Percentiles rank a stretch among this genome's conserved stretches.
Evolutionary conservation across 768 basidiomycete genomes (phyloP).

Genomic region (Hebeloma cylindrosporum): DNA sequence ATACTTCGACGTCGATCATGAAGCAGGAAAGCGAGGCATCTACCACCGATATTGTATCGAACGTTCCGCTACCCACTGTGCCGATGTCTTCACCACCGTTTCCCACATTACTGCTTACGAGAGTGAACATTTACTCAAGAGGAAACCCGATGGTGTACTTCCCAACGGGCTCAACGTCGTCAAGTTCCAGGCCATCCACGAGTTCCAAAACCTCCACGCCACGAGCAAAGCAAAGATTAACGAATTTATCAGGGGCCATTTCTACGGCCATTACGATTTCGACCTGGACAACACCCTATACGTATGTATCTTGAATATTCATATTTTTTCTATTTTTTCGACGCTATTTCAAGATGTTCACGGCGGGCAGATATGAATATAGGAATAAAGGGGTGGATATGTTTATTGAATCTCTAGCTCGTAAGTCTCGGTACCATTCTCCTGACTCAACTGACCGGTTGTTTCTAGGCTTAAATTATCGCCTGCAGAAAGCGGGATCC

Average conservation of each 20-base stretch:
- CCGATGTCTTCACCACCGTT: conserved; percentile 97
- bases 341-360: conserved; percentile 78
- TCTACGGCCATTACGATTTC: conserved; percentile 97
- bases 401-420: conserved; percentile 97
- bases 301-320: conserved; percentile 39
- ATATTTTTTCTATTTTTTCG: conserved; percentile 2
- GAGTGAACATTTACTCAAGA: conserved; percentile 91
- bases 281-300: conserved; percentile 91
- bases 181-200: conserved; percentile 99
- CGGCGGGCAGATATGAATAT: conserved; percentile 98
- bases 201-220: conserved; percentile 95
- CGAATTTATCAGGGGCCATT: conserved; percentile 96
- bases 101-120: conserved; percentile 99
- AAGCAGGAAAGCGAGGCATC: conserved; percentile 98
- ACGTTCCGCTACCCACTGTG: conserved; percentile 89
- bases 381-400: conserved; percentile 99
- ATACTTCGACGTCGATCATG: conserved; percentile 99
- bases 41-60: conserved; percentile 99
- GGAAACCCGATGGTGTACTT: conserved; percentile 95
- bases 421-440: conserved; percentile 38
- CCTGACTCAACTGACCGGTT: conserved; percentile 1
- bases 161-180: conserved; percentile 98
- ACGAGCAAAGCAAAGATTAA: conserved; percentile 96
- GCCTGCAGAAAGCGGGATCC: conserved; percentile 57
- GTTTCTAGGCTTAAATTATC: conserved; percentile 47